These are phyloP conservation scores for Pichia insulana DNA, from an alignment of 805 yeast species.

Conservation along the genomic window DNA sequence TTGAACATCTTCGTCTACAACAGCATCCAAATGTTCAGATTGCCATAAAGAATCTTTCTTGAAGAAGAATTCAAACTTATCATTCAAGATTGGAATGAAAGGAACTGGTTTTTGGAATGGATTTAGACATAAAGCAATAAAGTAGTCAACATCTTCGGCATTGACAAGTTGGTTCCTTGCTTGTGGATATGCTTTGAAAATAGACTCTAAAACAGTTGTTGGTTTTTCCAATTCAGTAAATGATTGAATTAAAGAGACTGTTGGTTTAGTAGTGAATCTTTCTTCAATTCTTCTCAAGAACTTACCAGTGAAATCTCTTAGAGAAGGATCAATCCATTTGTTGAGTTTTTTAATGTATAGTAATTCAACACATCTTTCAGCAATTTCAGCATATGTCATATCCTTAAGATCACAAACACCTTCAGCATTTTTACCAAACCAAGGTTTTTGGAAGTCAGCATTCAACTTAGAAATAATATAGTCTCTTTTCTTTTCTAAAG, in stretches of 20 bases:
- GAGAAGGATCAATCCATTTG: constrained; percentile 82
- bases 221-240: constrained; percentile 65
- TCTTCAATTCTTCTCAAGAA: constrained; percentile 93
- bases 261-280: constrained; percentile 62
- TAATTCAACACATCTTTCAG: constrained; percentile 78
- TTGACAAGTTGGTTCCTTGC: constrained; percentile 78
- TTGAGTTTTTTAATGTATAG: constrained; percentile 70
- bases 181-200: constrained; percentile 62
- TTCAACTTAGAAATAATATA: constrained; percentile 79
- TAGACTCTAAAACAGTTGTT: constrained; percentile 43
- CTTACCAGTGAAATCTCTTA: constrained; percentile 80
- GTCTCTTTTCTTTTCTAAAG: constrained; percentile 73
- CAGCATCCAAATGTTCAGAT: constrained; percentile 93
- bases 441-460: constrained; percentile 94
- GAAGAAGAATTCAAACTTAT: constrained; percentile 90
- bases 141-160: constrained; percentile 92
- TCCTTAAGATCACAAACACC: constrained; percentile 88
- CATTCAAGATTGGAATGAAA: constrained; percentile 90
- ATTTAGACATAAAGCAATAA: constrained; percentile 71
- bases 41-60: constrained; percentile 99
- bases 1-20: constrained; percentile 90
- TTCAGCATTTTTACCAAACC: constrained; percentile 78
- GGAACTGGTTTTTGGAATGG: constrained; percentile 97
- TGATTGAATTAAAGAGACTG: constrained; percentile 66
- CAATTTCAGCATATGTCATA: constrained; percentile 92